Evolutionary conservation across 2,329 filamentous ascomycete genomes (phyloP), one percentile per base, ranked within the genome.

Genomic region (Rachicladosporium sp.): DNA sequence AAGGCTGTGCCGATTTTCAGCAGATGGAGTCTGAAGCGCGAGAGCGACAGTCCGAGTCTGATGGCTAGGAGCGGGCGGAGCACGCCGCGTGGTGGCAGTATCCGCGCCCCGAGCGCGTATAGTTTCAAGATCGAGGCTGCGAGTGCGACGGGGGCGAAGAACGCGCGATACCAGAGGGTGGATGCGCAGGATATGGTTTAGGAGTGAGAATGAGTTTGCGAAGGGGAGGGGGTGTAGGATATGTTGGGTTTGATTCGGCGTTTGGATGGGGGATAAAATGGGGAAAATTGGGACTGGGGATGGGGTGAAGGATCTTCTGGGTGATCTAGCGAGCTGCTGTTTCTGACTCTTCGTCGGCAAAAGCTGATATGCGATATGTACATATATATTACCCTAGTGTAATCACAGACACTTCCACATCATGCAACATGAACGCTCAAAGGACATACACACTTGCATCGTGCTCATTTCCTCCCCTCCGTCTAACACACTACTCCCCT

Each of bases 91-190:
- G 34, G 34, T 8, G 34, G 33, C 2, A 38, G 35, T 2, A 42
- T 36, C 10, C 31, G 35, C 10, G 40, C 40, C 10, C 40, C 40
- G 4, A 38, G 35, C 2, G 40, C 36, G 5, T 42, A 37, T 36
- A 38, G 35, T 4, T 42, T 42, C 40, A 42, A 38, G 40, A 37
- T 42, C 31, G 40, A 38, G 36, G 33, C 40, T 27, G 31, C n/a
- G 9, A 42, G 36, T 35, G 19, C 10, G 11, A 27, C 11, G 11
- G 34, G 21, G 4, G 31, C 39, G 4, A 41, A 41, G 31, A 23
- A 19, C 34, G 29, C 30, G 10, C 34, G 39, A 10, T 27, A 27
- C 7, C 23, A 27, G 23, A 27, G 23, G 23, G 39, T 41, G 10
- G 39, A 41, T 7, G 39, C 39, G 7, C 39, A 36, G 21, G 39